A percentile compares a stretch with the other conserved stretches of the same genome.
Conservation (phyloP, 768 basidiomycete genomes). For the Naganishia friedmannii region DNA sequence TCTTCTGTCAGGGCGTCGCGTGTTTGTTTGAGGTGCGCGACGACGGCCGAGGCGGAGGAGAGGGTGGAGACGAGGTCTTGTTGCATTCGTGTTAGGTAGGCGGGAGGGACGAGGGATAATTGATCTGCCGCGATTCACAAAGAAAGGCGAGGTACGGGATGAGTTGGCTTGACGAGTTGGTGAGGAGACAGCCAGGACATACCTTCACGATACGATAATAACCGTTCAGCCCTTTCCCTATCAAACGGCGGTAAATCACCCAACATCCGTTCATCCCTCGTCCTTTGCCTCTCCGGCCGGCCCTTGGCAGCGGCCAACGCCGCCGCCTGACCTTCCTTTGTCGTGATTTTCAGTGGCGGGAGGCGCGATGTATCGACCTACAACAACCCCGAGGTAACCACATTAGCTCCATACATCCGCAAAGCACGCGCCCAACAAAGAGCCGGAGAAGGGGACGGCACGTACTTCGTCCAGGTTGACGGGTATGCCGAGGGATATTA, state of each 20-base stretch:
- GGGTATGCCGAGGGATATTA: constrained; percentile 86
- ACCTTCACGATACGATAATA: constrained; percentile 71
- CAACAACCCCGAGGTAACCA: background rate
- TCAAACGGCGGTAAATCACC: constrained; percentile 77
- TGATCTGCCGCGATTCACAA: constrained; percentile 57
- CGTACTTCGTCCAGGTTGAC: constrained; percentile 88
- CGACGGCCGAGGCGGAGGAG: constrained; percentile 67
- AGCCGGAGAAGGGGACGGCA: background rate
- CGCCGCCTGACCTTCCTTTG: constrained; percentile 45
- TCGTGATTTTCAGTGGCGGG: constrained; percentile 77
- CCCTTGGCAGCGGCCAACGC: constrained; percentile 31
- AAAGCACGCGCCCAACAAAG: no score
- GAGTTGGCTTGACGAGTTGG: no score
- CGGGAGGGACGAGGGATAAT: constrained; percentile 67
- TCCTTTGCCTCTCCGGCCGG: constrained; percentile 50
- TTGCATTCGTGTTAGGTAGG: constrained; percentile 65
- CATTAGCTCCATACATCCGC: no score
- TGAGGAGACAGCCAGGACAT: constrained; percentile 35
- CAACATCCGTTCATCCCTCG: constrained; percentile 55
- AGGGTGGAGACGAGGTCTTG: constrained; percentile 69
- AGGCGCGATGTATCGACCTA: constrained; percentile 54
- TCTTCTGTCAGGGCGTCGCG: constrained; percentile 48
- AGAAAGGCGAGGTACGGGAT: no score
- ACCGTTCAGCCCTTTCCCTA: constrained; percentile 61
- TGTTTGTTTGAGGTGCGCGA: constrained; percentile 78